These are phyloP conservation scores for Musa schizocarpa DNA, from an alignment of 176 grass and related monocot genomes.

Conservation along the genomic window DNA sequence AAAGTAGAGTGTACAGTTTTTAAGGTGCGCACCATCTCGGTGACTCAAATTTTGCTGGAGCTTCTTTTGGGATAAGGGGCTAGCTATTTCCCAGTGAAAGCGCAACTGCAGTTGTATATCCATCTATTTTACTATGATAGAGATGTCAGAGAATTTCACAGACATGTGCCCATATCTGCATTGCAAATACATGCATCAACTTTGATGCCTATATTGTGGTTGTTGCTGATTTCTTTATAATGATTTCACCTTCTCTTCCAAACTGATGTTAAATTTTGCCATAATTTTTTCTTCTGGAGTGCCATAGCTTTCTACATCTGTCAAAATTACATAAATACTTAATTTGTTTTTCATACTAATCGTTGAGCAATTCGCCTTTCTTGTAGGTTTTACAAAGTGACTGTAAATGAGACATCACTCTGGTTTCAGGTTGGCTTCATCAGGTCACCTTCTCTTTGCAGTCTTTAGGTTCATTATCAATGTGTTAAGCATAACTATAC, in stretches of 20 bases:
- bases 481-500: neutral
- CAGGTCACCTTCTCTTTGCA: conserved; percentile 26
- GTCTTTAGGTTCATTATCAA: neutral
- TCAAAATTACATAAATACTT: neutral
- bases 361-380: conserved; percentile 8
- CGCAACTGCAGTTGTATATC: too few species aligned
- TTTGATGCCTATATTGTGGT: neutral
- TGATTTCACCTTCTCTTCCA: neutral
- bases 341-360: neutral
- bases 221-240: neutral
- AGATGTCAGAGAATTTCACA: too few species aligned
- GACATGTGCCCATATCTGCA: neutral
- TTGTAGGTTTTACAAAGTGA: conserved; percentile 87
- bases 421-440: conserved; percentile 89
- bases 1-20: too few species aligned
- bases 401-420: conserved; percentile 54
- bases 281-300: neutral
- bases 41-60: too few species aligned
- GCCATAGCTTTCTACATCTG: neutral
- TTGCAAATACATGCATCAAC: neutral
- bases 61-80: too few species aligned
- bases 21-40: too few species aligned
- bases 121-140: too few species aligned
- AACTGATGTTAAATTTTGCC: neutral
- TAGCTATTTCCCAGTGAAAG: too few species aligned